Conservation (phyloP, 495 filamentous ascomycete species). For the Mycothermus thermophilus region DNA sequence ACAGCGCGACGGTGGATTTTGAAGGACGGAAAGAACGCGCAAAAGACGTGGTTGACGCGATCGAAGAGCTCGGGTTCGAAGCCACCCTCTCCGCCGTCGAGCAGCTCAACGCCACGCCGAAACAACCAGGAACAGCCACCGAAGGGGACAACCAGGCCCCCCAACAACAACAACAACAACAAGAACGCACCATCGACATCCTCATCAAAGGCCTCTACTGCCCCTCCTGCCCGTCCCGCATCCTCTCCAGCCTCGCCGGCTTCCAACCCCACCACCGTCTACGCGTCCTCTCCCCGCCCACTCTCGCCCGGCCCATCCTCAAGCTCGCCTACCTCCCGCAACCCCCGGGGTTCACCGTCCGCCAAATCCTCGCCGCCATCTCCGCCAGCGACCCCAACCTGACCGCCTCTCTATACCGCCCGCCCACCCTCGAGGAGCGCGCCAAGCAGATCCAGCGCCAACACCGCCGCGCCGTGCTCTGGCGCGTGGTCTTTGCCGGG, state of each 20-base stretch:
- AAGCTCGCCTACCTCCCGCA: slow-evolving; percentile 56
- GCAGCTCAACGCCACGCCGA: slow-evolving; percentile 11
- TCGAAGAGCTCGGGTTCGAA: slow-evolving; percentile 75
- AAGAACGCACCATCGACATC: slow-evolving; percentile 48
- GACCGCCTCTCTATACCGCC: slow-evolving; percentile 55
- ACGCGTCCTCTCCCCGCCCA: slow-evolving; percentile 36
- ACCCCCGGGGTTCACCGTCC: slow-evolving; percentile 58
- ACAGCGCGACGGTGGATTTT: slow-evolving; percentile 58
- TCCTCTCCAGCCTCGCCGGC: slow-evolving; percentile 31
- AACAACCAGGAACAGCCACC: too few relatives aligned
- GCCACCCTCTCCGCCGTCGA: slow-evolving; percentile 43
- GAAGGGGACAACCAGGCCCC: not conserved
- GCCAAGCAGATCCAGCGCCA: slow-evolving; percentile 54
- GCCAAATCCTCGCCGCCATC: slow-evolving; percentile 56
- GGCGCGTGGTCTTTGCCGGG: slow-evolving; percentile 57
- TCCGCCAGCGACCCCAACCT: slow-evolving; percentile 51
- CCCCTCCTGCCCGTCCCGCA: slow-evolving; percentile 58
- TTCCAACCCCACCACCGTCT: slow-evolving; percentile 21
- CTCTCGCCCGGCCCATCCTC: slow-evolving; percentile 44
- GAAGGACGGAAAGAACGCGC: slow-evolving; percentile 34
- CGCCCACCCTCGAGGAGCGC: slow-evolving; percentile 73
- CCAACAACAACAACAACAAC: too few relatives aligned
- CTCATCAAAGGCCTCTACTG: slow-evolving; percentile 78
- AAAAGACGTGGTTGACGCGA: slow-evolving; percentile 47
- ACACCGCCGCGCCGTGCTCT: slow-evolving; percentile 46